Conservation (phyloP, 2,329 filamentous ascomycete genomes). For the Exophiala aquamarina region DNA sequence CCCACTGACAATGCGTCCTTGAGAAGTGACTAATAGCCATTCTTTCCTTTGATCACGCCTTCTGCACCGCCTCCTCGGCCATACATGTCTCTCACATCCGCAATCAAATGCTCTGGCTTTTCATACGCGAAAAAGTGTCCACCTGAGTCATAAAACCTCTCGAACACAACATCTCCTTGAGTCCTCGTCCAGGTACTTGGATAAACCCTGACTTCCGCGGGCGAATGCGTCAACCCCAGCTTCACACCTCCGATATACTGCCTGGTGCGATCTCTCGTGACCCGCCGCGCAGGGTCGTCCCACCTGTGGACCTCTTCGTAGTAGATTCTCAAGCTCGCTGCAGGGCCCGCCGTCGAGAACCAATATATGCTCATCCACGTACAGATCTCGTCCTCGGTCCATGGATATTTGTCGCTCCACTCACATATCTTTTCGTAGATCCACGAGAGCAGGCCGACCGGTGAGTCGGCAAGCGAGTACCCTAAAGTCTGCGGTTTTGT, state of each 20-base stretch:
- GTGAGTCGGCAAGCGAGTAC: constrained; percentile 67
- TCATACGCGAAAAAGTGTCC: constrained; percentile 57
- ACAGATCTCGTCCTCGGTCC: constrained; percentile 73
- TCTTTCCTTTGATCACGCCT: constrained; percentile 31
- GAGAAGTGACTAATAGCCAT: constrained; percentile 37
- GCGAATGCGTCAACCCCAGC: constrained; percentile 54
- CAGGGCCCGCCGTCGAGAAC: constrained; percentile 68
- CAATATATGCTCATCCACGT: constrained; percentile 74
- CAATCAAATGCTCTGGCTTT: constrained; percentile 44
- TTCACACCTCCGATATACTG: constrained; percentile 49
- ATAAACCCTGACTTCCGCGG: constrained; percentile 49
- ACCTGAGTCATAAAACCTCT: constrained; percentile 41
- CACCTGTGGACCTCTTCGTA: constrained; percentile 60
- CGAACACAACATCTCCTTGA: constrained; percentile 51
- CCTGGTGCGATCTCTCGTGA: background rate
- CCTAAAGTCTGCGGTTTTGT: constrained; percentile 73
- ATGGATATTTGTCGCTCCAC: constrained; percentile 71
- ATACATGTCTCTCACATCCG: constrained; percentile 49
- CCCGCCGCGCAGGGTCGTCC: constrained; percentile 30
- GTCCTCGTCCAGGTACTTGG: constrained; percentile 52
- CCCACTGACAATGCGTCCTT: too few relatives aligned
- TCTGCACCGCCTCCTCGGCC: constrained; percentile 40
- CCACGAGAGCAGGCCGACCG: constrained; percentile 71
- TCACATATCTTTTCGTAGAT: constrained; percentile 77
- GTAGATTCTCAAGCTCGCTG: constrained; percentile 63